Evolutionary conservation across 345 rosid genomes (phyloP).

Genomic region (Lagerstroemia speciosa): DNA sequence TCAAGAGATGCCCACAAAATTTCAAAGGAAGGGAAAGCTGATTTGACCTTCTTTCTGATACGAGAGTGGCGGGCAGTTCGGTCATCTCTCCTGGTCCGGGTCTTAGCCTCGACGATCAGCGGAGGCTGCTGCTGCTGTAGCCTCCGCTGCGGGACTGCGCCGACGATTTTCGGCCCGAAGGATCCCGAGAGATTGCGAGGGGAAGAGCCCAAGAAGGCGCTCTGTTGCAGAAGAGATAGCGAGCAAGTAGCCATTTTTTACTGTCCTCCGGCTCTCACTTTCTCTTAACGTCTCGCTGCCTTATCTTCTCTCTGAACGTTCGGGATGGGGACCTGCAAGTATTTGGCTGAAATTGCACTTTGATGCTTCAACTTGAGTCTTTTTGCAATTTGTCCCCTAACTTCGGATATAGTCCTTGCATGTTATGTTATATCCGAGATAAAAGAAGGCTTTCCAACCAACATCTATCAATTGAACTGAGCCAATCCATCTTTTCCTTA

Average conservation of each 20-base stretch:
- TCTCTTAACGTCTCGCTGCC: slow-evolving; percentile 3
- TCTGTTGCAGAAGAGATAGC: slow-evolving; percentile 8
- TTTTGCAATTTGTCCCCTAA: not conserved
- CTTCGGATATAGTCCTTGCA: not conserved
- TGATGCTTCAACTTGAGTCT: not conserved
- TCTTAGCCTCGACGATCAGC: slow-evolving; percentile 51
- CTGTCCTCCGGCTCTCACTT: not conserved
- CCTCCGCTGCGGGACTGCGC: slow-evolving; percentile 18
- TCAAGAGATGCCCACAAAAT: not conserved
- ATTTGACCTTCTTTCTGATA: slow-evolving; percentile 81
- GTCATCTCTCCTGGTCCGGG: slow-evolving; percentile 57
- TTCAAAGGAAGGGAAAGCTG: not conserved
- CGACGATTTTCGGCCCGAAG: slow-evolving; percentile 1
- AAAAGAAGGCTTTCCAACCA: too few relatives aligned
- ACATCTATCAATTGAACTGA: too few relatives aligned
- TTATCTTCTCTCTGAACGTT: not conserved
- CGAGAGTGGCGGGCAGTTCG: slow-evolving; percentile 81
- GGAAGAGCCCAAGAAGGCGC: slow-evolving; percentile 14
- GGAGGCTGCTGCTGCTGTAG: slow-evolving; percentile 18
- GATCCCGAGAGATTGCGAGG: slow-evolving; percentile 7
- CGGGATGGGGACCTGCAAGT: not conserved
- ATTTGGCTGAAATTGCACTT: not conserved
- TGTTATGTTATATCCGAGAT: too few relatives aligned
- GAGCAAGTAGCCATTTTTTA: slow-evolving; percentile 8
- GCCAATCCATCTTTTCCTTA: too few relatives aligned